A percentile compares a stretch with the other conserved stretches of the same genome.
Conservation (phyloP, 2,329 filamentous ascomycete genomes). For the Aphanocladium album region DNA sequence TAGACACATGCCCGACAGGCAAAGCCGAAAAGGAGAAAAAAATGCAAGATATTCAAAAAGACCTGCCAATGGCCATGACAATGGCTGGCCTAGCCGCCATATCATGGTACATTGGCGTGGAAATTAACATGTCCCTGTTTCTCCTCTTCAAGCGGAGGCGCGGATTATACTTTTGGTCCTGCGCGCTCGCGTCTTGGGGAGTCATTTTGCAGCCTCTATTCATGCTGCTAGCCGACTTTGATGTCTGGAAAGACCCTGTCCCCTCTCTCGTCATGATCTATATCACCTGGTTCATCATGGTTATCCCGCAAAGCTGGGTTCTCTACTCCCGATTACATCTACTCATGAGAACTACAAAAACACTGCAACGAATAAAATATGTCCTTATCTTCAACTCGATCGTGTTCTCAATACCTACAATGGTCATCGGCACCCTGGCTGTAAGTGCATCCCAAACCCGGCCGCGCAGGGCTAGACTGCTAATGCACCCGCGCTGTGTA, state of each 20-base stretch:
- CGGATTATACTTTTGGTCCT: conserved; percentile 30
- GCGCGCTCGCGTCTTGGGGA: conserved; percentile 25
- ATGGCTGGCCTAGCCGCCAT: conserved; percentile 32
- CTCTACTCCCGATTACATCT: conserved; percentile 58
- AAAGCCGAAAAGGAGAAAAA: background rate
- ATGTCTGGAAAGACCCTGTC: conserved; percentile 11
- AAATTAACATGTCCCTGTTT: conserved; percentile 25
- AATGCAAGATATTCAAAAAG: conserved; percentile 17
- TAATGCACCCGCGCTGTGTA: conserved; percentile 8
- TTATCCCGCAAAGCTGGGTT: conserved; percentile 54
- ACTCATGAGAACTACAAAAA: conserved; percentile 43
- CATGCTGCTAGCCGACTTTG: conserved; percentile 36
- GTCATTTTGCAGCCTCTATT: conserved; percentile 33
- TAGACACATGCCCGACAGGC: no score
- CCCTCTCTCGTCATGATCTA: conserved; percentile 17
- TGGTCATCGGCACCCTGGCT: conserved; percentile 46
- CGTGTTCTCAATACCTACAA: conserved; percentile 47
- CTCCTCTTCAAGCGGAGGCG: conserved; percentile 23
- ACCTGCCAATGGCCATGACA: conserved; percentile 25
- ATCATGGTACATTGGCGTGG: conserved; percentile 27
- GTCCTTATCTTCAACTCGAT: conserved; percentile 53
- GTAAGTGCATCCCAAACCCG: conserved; percentile 25
- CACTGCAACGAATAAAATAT: conserved; percentile 42
- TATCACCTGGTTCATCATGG: conserved; percentile 36
- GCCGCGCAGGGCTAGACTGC: background rate